Conservation (phyloP, 257 asterid species). For the Cinchona pubescens region DNA sequence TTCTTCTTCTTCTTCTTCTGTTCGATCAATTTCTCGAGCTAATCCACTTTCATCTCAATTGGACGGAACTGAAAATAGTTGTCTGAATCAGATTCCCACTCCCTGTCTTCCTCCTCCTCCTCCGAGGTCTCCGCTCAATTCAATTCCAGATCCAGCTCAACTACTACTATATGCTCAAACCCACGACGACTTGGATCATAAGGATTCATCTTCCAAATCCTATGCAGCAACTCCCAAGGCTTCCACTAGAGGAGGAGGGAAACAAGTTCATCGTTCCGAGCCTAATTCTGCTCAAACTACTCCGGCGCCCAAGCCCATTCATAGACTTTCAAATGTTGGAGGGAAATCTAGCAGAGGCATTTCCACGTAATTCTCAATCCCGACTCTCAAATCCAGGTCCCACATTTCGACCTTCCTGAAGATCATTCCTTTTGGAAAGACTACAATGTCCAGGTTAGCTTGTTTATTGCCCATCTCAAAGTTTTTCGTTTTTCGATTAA, state of each 20-base stretch:
- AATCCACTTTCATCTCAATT: slow-evolving; percentile 26
- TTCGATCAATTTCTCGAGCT: slow-evolving; percentile 18
- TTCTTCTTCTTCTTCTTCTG: no score
- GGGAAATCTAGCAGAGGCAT: slow-evolving; percentile 39
- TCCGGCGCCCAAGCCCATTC: slow-evolving; percentile 32
- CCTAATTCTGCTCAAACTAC: slow-evolving; percentile 58
- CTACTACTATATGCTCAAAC: no score
- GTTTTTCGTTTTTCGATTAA: background rate
- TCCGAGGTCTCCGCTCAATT: slow-evolving; percentile 63
- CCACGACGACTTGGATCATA: slow-evolving; percentile 8
- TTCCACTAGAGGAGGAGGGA: no score
- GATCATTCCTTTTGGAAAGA: slow-evolving; percentile 73
- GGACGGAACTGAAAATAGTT: slow-evolving; percentile 34
- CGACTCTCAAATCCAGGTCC: slow-evolving; percentile 35
- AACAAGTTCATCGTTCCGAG: no score
- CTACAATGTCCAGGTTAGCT: slow-evolving; percentile 90
- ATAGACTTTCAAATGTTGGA: slow-evolving; percentile 36
- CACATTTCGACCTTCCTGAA: slow-evolving; percentile 57
- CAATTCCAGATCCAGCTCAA: slow-evolving; percentile 72
- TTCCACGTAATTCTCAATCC: slow-evolving; percentile 24
- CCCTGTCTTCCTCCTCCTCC: slow-evolving; percentile 19
- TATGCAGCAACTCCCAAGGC: no score
- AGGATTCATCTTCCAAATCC: no score
- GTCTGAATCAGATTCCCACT: slow-evolving; percentile 12
- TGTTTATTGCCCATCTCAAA: background rate